Percentiles rank a stretch among this genome's conserved stretches.
Evolutionary conservation across 495 filamentous ascomycete species (phyloP).

Genomic region (Tuber microsphaerosporum): DNA sequence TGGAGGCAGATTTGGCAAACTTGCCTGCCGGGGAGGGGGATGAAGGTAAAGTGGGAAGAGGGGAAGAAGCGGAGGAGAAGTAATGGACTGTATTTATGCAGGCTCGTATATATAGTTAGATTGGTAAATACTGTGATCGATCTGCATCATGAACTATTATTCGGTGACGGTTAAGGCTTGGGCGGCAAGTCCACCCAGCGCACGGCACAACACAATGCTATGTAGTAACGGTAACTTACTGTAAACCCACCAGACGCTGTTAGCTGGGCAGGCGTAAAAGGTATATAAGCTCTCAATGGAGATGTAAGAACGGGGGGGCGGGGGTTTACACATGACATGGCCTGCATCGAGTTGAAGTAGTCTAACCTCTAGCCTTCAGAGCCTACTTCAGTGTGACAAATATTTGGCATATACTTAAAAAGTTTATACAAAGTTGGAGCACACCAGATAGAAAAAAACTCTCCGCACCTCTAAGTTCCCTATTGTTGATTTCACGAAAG

Average conservation of each 20-base stretch:
- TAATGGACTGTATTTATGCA: constrained; percentile 5
- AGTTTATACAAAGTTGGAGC: too few species aligned
- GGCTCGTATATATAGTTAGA: background rate
- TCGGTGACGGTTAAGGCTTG: background rate
- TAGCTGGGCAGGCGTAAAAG: background rate
- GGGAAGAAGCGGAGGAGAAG: background rate
- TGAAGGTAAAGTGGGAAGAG: background rate
- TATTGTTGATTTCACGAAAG: too few species aligned
- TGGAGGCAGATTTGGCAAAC: constrained; percentile 9
- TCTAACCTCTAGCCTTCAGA: too few species aligned
- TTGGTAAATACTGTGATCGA: background rate
- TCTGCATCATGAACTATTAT: constrained; percentile 9
- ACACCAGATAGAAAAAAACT: too few species aligned
- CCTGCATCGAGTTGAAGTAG: too few species aligned
- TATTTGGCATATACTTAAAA: too few species aligned
- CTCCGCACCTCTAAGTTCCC: too few species aligned
- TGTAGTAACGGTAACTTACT: background rate
- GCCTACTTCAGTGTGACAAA: too few species aligned
- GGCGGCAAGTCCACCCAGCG: too few species aligned
- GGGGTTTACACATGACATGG: background rate
- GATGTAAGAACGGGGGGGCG: background rate
- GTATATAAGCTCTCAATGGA: background rate
- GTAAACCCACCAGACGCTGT: background rate
- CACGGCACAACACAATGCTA: background rate
- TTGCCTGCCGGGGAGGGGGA: constrained; percentile 8